phyloP scores from a whole-genome alignment of 139 green algal species.

The Volvox africanus region DNA sequence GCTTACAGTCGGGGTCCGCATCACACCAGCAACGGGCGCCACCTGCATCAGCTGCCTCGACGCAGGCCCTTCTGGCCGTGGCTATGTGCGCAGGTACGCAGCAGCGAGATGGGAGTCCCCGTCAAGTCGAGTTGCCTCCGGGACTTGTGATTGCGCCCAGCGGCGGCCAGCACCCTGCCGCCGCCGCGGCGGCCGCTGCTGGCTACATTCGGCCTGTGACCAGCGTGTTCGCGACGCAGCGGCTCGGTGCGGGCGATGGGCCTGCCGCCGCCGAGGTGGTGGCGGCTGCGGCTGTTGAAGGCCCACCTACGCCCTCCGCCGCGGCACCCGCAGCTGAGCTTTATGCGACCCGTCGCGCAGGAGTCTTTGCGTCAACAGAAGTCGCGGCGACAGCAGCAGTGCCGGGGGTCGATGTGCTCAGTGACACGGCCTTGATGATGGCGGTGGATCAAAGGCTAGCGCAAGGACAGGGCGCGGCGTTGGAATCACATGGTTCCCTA shows the following conservation, averaged over 20 bases:
- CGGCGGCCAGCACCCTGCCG: background rate
- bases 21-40: background rate
- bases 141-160: background rate
- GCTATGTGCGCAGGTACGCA: conserved; percentile 24
- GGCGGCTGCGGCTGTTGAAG: background rate
- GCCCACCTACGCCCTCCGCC: conserved; percentile 20
- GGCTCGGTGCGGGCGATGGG: background rate
- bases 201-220: background rate
- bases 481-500: too few species aligned
- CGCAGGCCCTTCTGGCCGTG: conserved; percentile 17
- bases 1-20: background rate
- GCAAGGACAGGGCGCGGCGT: background rate
- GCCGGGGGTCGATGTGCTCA: background rate
- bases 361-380: background rate
- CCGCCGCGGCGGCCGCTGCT: background rate
- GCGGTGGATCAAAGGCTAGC: background rate
- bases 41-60: background rate
- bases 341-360: background rate
- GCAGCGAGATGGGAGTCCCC: background rate
- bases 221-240: background rate
- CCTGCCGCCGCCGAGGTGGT: background rate
- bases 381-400: background rate
- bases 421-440: background rate
- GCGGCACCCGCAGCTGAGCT: background rate
- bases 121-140: background rate